Conservation (phyloP, 1,139 yeast genomes). For the Candida tunisiensis region DNA sequence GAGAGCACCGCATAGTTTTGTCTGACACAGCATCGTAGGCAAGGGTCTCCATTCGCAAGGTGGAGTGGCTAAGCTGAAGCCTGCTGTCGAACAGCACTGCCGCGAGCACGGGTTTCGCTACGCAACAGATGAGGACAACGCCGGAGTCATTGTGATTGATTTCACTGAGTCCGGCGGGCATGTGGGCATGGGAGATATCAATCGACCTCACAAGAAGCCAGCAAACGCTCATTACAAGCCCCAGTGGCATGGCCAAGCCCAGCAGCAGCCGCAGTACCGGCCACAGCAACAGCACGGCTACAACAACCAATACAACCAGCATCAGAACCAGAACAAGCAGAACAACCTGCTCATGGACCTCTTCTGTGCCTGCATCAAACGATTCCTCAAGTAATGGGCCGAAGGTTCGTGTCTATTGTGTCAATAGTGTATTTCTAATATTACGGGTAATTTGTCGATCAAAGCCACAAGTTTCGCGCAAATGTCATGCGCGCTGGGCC, state of each 20-base stretch:
- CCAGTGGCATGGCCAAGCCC: conserved; percentile 32
- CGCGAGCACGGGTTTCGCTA: conserved; percentile 42
- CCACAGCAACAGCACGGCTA: conserved; percentile 6
- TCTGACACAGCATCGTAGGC: no score
- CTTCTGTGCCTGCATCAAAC: no score
- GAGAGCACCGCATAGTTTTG: conserved; percentile 1
- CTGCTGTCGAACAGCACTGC: conserved; percentile 74
- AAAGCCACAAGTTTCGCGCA: no score
- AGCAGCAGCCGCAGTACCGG: conserved; percentile 11
- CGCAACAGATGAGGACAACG: conserved; percentile 48
- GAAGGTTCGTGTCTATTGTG: background rate
- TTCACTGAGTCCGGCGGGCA: conserved; percentile 17
- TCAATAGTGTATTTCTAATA: no score
- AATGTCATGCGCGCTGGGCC: no score
- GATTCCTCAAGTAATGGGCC: no score
- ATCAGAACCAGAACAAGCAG: conserved; percentile 9
- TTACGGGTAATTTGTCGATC: no score
- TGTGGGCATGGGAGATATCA: background rate
- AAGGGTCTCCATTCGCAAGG: conserved; percentile 74
- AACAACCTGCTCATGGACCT: background rate
- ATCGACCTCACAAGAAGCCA: background rate
- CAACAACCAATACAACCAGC: conserved; percentile 6
- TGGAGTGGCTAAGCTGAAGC: conserved; percentile 77
- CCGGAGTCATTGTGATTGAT: conserved; percentile 68
- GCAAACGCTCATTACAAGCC: background rate